Base-by-base conservation (phyloP, 2,329 filamentous ascomycete species). In the Stemphylium lycopersici region DNA sequence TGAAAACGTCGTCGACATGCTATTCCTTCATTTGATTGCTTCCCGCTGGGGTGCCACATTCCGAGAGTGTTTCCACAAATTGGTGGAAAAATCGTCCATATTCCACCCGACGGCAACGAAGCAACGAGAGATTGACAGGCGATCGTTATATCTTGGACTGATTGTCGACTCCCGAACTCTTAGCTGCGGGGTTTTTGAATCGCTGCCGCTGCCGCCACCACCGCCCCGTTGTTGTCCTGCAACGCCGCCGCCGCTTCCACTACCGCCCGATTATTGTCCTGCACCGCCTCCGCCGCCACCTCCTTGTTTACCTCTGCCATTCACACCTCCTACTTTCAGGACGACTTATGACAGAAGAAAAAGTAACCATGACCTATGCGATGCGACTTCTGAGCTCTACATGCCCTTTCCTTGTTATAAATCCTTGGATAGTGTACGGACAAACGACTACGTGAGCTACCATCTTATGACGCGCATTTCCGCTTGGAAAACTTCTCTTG, bases 391-490 rank as follows among this genome's bases (percentile, higher is more conserved):
- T 24, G 6, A 24, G 3, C 22, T 24, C 22, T 6, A 6, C 22
- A 24, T 24, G 22, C 22, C 22, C 6, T 2, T 24, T 3, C 6
- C 6, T 24, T 24, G 4, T 6, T 2, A 24, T 24, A 46, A 48
- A 41, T 45, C 50, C 6, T 24, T 60, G 2, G 60, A 64, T 16
- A 56, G 12, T 20, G n/a, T 15, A 16, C 24, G 68, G 44, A 26
- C 40, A n/a, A 3, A 33, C 32, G 13, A 24, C 2, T 73, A 70
- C 42, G 52, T 48, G 6, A 38, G 41, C 2, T 33, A 66, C 3
- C 69, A 71, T 56, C 70, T 71, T 45, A 47, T 73, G 44, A 64
- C 66, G 4, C 52, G 63, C 18, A 59, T 73, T 2, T 4, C 47
- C 42, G 5, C 11, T 31, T 6, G 42, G 56, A 8, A 61, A 60